Conservation (phyloP, 2,329 filamentous ascomycete species). For the Talaromyces sp. region DNA sequence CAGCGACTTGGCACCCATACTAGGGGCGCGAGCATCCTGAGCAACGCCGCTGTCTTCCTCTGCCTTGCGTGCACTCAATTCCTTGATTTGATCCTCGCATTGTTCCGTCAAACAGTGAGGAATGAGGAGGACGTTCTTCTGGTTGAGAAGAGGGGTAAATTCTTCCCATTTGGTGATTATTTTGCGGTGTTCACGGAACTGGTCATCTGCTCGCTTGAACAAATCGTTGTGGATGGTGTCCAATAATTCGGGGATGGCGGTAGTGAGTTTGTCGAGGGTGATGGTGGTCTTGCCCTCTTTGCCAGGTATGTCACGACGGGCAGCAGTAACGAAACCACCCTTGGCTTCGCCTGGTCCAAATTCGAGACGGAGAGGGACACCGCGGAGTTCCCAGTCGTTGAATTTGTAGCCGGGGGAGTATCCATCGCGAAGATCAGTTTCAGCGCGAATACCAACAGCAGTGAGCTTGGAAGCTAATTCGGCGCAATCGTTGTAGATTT, state of each 20-base stretch:
- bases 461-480: conserved; percentile 66
- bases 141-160: conserved; percentile 83
- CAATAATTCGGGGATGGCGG: conserved; percentile 73
- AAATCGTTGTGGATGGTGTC: conserved; percentile 88
- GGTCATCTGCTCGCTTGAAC: conserved; percentile 68
- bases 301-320: conserved; percentile 72
- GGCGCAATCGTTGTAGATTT: conserved; percentile 72
- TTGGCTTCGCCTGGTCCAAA: conserved; percentile 93
- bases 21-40: conserved; percentile 69
- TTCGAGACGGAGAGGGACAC: conserved; percentile 88
- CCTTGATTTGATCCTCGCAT: conserved; percentile 95
- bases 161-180: conserved; percentile 83
- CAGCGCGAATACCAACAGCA: conserved; percentile 70
- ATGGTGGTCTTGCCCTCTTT: conserved; percentile 73
- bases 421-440: conserved; percentile 80
- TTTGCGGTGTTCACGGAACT: conserved; percentile 77
- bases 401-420: conserved; percentile 97
- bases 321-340: conserved; percentile 76
- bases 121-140: conserved; percentile 88
- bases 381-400: conserved; percentile 97
- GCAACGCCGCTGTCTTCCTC: conserved; percentile 60
- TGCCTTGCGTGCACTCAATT: conserved; percentile 73
- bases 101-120: conserved; percentile 80
- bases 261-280: conserved; percentile 68
- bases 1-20: conserved; percentile 72